Evolutionary conservation across 1,139 yeast genomes (phyloP), one percentile per base, ranked within the genome.

Genomic region (Debaryomyces singareniensis): DNA sequence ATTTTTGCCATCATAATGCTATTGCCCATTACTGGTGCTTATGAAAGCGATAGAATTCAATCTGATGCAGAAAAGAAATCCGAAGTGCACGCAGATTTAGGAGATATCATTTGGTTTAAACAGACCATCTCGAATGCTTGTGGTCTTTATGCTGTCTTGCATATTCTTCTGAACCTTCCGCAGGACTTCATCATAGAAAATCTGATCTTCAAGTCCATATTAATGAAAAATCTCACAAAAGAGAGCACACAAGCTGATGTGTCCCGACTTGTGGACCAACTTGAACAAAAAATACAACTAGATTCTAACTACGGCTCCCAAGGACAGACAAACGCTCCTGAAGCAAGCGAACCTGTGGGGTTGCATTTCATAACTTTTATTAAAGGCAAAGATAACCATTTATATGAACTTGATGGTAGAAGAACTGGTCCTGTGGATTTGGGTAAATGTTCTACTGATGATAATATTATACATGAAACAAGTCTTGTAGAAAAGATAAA

Each of bases 91-190:
- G 52, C 48, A 22, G 31, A 33, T 16, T 28, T 37, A 7, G 27
- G 25, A 20, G 28, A 49, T 4, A 58, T 73, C 7, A 46, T 62
- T 16, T 89, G 96, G 96, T 78, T 76, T 45, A 76, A 75, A 39
- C 98, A 91, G 47, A 78, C 91, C 1, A 77, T 91, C 23, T 75
- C 76, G 37, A 91, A 91, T 52, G 95, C 95, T 0, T 91, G 98
- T 58, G 98, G 98, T 4, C 71, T 93, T 28, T 86, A 83, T 55
- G 98, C 95, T 0, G 57, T 91, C 29, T 58, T 91, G 18, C 97
- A 91, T 47, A 66, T 84, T 0, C 55, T 86, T 24, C 57, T 78
- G 16, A 91, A 91, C 49, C 59, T 82, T 31, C 73, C 77, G 2
- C 40, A 47, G 2, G 75, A 69, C 20, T 54, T 55, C 36, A 65